These are phyloP conservation scores for Halenospora varia DNA, from an alignment of 495 filamentous ascomycete genomes.

Conservation along the genomic window DNA sequence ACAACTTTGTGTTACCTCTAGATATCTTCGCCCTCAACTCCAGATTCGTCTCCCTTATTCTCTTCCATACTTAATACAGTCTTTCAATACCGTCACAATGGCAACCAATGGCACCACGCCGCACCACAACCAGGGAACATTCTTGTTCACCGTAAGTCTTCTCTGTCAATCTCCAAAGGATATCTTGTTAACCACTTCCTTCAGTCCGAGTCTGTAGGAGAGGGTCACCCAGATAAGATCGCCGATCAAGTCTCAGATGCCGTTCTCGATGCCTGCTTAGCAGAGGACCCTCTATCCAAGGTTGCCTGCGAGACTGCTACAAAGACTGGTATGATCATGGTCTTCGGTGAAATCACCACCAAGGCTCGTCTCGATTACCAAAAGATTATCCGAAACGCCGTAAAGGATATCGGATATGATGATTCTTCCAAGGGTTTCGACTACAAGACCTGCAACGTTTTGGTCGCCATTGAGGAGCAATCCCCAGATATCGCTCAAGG, in stretches of 20 bases:
- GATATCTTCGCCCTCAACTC: no score
- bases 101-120: slow-evolving; percentile 20
- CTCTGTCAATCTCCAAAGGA: not conserved
- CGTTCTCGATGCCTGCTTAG: slow-evolving; percentile 94
- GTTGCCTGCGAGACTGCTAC: slow-evolving; percentile 98
- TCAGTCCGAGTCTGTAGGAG: slow-evolving; percentile 92
- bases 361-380: slow-evolving; percentile 95
- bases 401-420: slow-evolving; percentile 99
- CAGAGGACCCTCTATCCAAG: slow-evolving; percentile 94
- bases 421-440: slow-evolving; percentile 96
- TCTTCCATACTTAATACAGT: slow-evolving; percentile 10
- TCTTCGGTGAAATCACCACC: slow-evolving; percentile 99
- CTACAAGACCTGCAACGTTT: slow-evolving; percentile 99
- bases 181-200: slow-evolving; percentile 6
- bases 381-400: slow-evolving; percentile 88
- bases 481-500: slow-evolving; percentile 98
- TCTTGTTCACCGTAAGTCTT: slow-evolving; percentile 82
- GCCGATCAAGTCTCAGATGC: slow-evolving; percentile 98
- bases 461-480: slow-evolving; percentile 99
- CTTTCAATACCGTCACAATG: slow-evolving; percentile 21
- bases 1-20: no score
- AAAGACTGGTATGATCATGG: slow-evolving; percentile 99
- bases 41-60: slow-evolving; percentile 8
- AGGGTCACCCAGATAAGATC: slow-evolving; percentile 98
- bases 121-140: slow-evolving; percentile 63